These are phyloP conservation scores for Aspergillus novofumigatus DNA, from an alignment of 2,329 filamentous ascomycete genomes.

Conservation along the genomic window DNA sequence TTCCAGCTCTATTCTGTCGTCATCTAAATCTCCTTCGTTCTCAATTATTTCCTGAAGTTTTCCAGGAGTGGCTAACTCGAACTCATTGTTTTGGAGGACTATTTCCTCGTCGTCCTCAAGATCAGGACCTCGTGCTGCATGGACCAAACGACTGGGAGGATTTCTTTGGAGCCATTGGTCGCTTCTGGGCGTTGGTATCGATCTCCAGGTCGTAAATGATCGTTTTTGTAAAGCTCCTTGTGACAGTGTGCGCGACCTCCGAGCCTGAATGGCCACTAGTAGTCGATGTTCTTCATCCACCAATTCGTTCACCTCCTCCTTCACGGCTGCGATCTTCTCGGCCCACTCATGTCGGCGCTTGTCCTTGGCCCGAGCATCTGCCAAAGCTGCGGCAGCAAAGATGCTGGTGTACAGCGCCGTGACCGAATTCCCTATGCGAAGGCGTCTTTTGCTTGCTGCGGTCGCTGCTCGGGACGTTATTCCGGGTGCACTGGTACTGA, in stretches of 20 bases:
- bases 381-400: constrained; percentile 39
- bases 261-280: constrained; percentile 27
- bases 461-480: constrained; percentile 33
- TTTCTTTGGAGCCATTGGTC: background rate
- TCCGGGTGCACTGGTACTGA: constrained; percentile 32
- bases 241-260: constrained; percentile 17
- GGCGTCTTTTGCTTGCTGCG: constrained; percentile 34
- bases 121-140: background rate
- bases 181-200: constrained; percentile 9
- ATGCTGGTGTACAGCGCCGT: constrained; percentile 44
- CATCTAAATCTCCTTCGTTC: constrained; percentile 1
- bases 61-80: no score
- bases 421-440: constrained; percentile 40
- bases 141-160: background rate
- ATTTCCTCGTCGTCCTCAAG: background rate
- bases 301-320: constrained; percentile 38
- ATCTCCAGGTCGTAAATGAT: constrained; percentile 19
- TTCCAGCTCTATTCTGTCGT: constrained; percentile 7
- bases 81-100: background rate
- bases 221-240: constrained; percentile 21
- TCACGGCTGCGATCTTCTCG: constrained; percentile 41
- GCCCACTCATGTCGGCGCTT: constrained; percentile 38
- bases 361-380: constrained; percentile 38
- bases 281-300: constrained; percentile 37
- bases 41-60: constrained; percentile 2